Evolutionary conservation across 768 basidiomycete species (phyloP).

Genomic region (Hygrophorus russula): DNA sequence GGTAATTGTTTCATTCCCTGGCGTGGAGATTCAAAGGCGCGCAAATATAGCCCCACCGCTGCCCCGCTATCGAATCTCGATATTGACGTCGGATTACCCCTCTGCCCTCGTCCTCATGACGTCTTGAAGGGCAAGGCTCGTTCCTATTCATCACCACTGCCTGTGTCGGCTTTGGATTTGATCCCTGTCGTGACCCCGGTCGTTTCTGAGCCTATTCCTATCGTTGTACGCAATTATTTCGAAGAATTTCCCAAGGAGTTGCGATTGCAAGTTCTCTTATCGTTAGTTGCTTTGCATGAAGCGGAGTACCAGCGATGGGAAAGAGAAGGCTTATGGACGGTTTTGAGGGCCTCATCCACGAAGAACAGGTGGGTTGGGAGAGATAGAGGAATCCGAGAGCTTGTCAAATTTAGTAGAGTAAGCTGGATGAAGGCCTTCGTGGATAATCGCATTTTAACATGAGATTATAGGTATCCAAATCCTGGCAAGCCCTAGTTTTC

Average conservation of each 20-base stretch:
- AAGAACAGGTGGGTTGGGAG: conserved; percentile 67
- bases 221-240: conserved; percentile 46
- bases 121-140: conserved; percentile 39
- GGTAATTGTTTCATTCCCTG: conserved; percentile 32
- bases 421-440: conserved; percentile 16
- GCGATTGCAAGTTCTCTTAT: conserved; percentile 44
- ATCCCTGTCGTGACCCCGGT: conserved; percentile 40
- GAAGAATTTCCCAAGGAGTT: conserved; percentile 69
- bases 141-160: conserved; percentile 55
- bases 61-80: conserved; percentile 1
- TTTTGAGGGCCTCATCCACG: conserved; percentile 45
- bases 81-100: conserved; percentile 5
- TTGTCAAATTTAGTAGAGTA: conserved; percentile 74
- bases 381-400: conserved; percentile 62
- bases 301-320: conserved; percentile 39
- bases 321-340: conserved; percentile 44
- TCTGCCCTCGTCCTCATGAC: conserved; percentile 8
- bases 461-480: conserved; percentile 52
- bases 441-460: neutral
- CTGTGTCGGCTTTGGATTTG: conserved; percentile 49
- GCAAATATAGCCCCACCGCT: neutral
- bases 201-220: conserved; percentile 38
- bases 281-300: conserved; percentile 48
- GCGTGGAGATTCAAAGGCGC: conserved; percentile 22
- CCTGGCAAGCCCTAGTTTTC: conserved; percentile 64